Evolutionary conservation across 1,139 yeast species (phyloP).

Genomic region (Eremothecium gossypii): DNA sequence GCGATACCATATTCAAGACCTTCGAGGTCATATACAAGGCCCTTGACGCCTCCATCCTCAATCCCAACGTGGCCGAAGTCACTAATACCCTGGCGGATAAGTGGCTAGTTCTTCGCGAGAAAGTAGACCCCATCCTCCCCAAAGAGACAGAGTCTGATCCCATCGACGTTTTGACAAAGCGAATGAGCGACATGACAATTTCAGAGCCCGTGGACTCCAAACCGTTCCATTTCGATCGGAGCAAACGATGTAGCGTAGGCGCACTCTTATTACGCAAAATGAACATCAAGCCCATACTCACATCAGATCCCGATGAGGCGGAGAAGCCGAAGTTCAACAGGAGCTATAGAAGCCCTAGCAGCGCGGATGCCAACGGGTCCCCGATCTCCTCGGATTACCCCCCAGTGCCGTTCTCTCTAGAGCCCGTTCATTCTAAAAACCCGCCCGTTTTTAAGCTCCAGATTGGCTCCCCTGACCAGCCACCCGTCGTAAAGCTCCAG

Average conservation of each 20-base stretch:
- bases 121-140: constrained; percentile 4
- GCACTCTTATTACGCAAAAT: constrained; percentile 31
- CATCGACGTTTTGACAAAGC: constrained; percentile 6
- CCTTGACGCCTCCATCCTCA: constrained; percentile 32
- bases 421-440: too few species aligned
- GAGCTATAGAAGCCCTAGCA: too few species aligned
- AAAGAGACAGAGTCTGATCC: constrained; percentile 4
- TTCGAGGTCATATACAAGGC: constrained; percentile 34
- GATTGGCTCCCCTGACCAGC: too few species aligned
- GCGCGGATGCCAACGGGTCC: too few species aligned
- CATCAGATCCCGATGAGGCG: not conserved
- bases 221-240: constrained; percentile 4
- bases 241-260: constrained; percentile 22
- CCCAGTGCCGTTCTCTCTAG: too few species aligned
- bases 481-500: too few species aligned
- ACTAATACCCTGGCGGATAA: constrained; percentile 29
- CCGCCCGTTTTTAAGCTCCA: too few species aligned
- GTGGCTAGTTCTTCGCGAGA: constrained; percentile 28
- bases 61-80: constrained; percentile 25
- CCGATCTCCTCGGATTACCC: too few species aligned
- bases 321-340: not conserved
- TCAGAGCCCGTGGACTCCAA: constrained; percentile 8
- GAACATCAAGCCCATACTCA: constrained; percentile 32
- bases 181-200: constrained; percentile 6
- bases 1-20: constrained; percentile 29